Evolutionary conservation across 2,329 filamentous ascomycete species (phyloP).

Genomic region (Juglanconis juglandina): DNA sequence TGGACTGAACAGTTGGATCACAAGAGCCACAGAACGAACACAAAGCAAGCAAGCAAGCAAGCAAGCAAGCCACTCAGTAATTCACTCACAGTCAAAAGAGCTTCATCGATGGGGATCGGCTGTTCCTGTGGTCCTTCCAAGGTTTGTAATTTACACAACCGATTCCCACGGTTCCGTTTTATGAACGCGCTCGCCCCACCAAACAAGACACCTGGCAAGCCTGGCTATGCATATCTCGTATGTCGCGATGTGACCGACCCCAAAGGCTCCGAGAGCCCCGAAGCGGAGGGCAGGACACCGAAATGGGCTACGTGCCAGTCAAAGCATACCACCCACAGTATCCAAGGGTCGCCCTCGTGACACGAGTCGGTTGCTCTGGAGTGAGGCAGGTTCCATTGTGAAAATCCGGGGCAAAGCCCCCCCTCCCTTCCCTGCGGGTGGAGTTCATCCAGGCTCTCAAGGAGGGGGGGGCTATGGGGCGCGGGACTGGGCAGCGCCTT

Average conservation of each 20-base stretch:
- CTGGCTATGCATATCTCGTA: too few relatives aligned
- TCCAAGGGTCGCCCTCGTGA: conserved; percentile 3
- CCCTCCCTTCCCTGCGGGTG: too few relatives aligned
- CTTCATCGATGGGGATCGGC: too few relatives aligned
- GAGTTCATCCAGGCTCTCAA: too few relatives aligned
- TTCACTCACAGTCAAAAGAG: too few relatives aligned
- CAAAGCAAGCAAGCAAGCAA: neutral
- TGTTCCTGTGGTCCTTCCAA: too few relatives aligned
- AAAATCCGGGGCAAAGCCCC: neutral
- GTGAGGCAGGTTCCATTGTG: neutral
- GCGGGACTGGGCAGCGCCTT: too few relatives aligned
- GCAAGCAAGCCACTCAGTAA: neutral
- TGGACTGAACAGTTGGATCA: neutral
- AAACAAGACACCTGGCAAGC: neutral
- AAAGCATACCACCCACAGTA: neutral
- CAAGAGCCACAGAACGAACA: neutral
- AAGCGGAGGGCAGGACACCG: conserved; percentile 10
- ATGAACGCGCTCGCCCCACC: neutral
- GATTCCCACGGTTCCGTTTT: too few relatives aligned
- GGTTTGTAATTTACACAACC: too few relatives aligned
- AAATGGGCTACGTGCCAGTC: neutral
- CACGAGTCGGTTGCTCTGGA: neutral
- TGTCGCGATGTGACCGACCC: neutral
- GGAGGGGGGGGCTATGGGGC: too few relatives aligned
- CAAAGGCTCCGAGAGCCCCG: conserved; percentile 9